Conservation (phyloP, 2,329 filamentous ascomycete species). For the Myriosclerotinia scirpicola region DNA sequence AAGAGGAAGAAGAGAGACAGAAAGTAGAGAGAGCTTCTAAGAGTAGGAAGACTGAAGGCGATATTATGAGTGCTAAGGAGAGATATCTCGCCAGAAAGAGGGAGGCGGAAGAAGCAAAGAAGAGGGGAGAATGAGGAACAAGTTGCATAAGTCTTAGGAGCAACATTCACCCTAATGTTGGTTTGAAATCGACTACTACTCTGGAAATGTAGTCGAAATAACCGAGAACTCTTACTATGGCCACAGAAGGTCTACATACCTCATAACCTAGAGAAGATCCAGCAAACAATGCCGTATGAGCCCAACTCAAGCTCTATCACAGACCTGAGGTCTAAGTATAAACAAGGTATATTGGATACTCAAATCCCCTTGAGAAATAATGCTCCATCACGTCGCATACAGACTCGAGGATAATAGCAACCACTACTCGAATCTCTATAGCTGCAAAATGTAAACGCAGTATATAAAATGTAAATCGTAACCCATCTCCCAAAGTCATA, state of each 20-base stretch:
- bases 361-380: neutral
- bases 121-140: constrained; percentile 43
- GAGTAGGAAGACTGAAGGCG: constrained; percentile 73
- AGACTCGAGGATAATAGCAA: neutral
- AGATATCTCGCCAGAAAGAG: constrained; percentile 75
- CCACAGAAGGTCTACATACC: neutral
- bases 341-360: neutral
- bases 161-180: neutral
- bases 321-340: neutral
- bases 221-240: neutral
- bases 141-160: neutral
- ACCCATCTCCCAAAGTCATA: neutral
- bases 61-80: constrained; percentile 77
- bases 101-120: constrained; percentile 69
- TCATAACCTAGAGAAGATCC: neutral
- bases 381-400: neutral
- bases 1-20: constrained; percentile 63
- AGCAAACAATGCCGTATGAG: neutral
- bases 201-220: neutral
- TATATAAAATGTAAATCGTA: too few relatives aligned
- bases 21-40: constrained; percentile 66
- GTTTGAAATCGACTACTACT: neutral
- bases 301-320: neutral
- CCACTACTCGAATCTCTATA: neutral
- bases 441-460: neutral